Conservation (phyloP, 805 yeast genomes). For the Wickerhamiella domercqiae region DNA sequence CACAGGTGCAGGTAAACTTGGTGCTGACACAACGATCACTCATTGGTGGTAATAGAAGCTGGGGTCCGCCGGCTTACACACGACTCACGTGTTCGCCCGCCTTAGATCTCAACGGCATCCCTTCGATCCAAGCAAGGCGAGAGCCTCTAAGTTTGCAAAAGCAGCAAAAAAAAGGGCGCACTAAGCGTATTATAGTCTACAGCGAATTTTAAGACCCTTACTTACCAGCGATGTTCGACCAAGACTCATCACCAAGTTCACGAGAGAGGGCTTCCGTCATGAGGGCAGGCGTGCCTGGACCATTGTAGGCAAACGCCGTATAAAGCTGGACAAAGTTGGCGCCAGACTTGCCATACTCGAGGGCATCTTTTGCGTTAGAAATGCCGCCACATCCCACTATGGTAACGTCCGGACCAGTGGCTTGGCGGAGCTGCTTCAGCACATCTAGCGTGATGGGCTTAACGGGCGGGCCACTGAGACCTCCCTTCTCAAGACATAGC, state of each 20-base stretch:
- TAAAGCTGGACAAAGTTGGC: conserved; percentile 79
- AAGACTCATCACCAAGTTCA: conserved; percentile 66
- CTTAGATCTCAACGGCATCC: too few species aligned
- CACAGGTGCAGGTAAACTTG: too few species aligned
- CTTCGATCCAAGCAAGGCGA: too few species aligned
- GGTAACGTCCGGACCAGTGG: conserved; percentile 60
- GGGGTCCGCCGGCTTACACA: too few species aligned
- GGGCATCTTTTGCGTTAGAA: conserved; percentile 69
- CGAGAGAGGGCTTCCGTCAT: conserved; percentile 43
- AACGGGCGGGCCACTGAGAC: conserved; percentile 83
- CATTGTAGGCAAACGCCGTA: conserved; percentile 83
- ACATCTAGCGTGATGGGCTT: conserved; percentile 67
- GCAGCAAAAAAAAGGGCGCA: too few species aligned
- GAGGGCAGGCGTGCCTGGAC: conserved; percentile 65
- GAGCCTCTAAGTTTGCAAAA: too few species aligned
- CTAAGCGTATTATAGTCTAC: too few species aligned
- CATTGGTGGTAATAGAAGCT: too few species aligned
- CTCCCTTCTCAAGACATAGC: conserved; percentile 43
- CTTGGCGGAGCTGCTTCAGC: conserved; percentile 51
- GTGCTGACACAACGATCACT: too few species aligned
- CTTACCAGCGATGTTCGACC: conserved; percentile 38
- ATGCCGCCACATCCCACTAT: conserved; percentile 94
- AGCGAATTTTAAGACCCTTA: too few species aligned
- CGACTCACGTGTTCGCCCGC: too few species aligned
- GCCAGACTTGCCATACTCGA: conserved; percentile 87